Evolutionary conservation across 805 yeast species (phyloP).

Genomic region (Cyberlindnera mississippiensis): DNA sequence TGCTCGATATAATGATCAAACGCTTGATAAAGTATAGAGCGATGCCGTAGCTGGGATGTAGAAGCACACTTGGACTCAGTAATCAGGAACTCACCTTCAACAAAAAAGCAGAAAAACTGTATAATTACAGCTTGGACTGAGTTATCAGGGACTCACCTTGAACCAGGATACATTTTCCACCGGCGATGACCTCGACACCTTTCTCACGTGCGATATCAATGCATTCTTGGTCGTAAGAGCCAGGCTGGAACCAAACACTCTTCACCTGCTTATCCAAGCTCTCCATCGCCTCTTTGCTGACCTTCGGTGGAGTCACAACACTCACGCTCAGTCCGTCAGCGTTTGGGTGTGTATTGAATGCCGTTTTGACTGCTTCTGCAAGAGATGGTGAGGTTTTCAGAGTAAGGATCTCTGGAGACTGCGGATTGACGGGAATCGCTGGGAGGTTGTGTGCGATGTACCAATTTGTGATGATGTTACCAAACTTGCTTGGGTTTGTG

Average conservation of each 20-base stretch:
- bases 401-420: conserved; percentile 43
- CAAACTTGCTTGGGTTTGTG: conserved; percentile 57
- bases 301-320: conserved; percentile 71
- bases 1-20: no score
- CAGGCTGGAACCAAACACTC: conserved; percentile 84
- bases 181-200: conserved; percentile 36
- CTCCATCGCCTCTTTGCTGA: conserved; percentile 44
- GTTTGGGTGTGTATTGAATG: conserved; percentile 24
- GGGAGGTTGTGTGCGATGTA: conserved; percentile 52
- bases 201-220: conserved; percentile 39
- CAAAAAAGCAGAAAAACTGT: no score
- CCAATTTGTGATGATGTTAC: conserved; percentile 68
- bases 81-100: no score
- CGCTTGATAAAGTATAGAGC: background rate
- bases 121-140: conserved; percentile 34
- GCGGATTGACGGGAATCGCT: conserved; percentile 65
- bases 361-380: conserved; percentile 27
- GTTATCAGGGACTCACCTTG: conserved; percentile 51
- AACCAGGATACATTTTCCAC: conserved; percentile 69
- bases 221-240: conserved; percentile 55
- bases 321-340: conserved; percentile 53
- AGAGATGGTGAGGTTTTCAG: conserved; percentile 32
- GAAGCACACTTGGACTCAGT: no score
- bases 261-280: conserved; percentile 39
- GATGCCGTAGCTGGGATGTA: no score